phyloP scores from a whole-genome alignment of 73 alveolate species.

The Breviolum minutum region DNA sequence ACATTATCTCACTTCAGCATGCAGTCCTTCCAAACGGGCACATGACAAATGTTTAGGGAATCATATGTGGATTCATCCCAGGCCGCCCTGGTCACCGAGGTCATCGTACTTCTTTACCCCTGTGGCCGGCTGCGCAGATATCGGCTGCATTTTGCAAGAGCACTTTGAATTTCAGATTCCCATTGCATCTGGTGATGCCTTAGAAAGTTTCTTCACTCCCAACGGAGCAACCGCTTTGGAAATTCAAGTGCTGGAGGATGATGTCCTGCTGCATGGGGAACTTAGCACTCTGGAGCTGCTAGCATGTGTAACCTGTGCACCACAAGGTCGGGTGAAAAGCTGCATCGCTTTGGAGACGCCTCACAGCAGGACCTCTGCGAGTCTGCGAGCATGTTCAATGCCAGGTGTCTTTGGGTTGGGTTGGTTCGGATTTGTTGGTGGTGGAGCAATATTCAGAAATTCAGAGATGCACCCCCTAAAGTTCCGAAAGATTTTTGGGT shows the following conservation, averaged over 20 bases:
- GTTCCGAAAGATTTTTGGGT: neutral
- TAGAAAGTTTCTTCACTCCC: neutral
- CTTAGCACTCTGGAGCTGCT: neutral
- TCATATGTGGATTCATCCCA: too few relatives aligned
- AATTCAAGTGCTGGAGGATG: neutral
- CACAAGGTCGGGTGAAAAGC: neutral
- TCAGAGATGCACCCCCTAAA: neutral
- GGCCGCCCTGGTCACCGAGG: neutral
- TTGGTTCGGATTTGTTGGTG: neutral
- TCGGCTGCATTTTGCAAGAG: neutral
- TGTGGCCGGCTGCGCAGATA: neutral
- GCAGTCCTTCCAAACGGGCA: too few relatives aligned
- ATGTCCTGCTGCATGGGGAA: neutral
- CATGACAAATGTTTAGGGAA: too few relatives aligned
- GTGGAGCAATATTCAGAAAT: neutral
- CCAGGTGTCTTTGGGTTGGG: neutral
- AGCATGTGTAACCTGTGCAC: neutral
- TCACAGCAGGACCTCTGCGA: neutral
- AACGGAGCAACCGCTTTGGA: neutral
- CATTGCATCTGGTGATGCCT: neutral
- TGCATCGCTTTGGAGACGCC: neutral
- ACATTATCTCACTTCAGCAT: too few relatives aligned
- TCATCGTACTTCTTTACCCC: neutral
- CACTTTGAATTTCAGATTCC: constrained; percentile 1
- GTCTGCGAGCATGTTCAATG: neutral